A percentile compares a stretch with the other conserved stretches of the same genome.
Evolutionary conservation across 2,329 filamentous ascomycete species (phyloP).

Genomic region (Cercospora berteroae): DNA sequence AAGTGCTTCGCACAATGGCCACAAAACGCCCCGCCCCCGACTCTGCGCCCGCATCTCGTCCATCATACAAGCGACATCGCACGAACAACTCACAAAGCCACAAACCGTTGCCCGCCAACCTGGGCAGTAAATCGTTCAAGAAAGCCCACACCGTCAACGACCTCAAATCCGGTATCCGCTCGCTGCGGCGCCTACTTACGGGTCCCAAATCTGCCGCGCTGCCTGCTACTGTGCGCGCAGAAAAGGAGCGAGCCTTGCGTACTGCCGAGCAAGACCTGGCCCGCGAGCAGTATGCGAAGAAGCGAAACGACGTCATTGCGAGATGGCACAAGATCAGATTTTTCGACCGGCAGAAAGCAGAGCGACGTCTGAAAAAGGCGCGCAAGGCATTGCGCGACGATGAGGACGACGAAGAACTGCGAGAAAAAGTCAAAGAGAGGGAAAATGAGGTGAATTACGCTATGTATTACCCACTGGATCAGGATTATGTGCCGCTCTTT

Average conservation of each 20-base stretch:
- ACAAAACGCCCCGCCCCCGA: constrained; percentile 27
- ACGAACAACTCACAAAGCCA: constrained; percentile 17
- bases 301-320: constrained; percentile 66
- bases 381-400: constrained; percentile 56
- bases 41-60: background rate
- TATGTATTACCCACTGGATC: constrained; percentile 67
- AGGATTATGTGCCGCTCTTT: constrained; percentile 64
- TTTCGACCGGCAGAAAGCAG: constrained; percentile 78
- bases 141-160: constrained; percentile 51
- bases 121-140: constrained; percentile 33
- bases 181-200: constrained; percentile 65
- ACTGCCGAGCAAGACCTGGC: constrained; percentile 64
- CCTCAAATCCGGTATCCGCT: constrained; percentile 69
- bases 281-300: constrained; percentile 59
- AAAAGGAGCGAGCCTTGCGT: constrained; percentile 69
- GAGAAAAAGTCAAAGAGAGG: constrained; percentile 41
- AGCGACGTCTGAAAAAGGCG: constrained; percentile 64
- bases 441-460: constrained; percentile 76
- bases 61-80: constrained; percentile 5
- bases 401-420: constrained; percentile 33
- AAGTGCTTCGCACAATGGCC: constrained; percentile 18
- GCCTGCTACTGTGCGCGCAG: constrained; percentile 65
- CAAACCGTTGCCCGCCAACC: constrained; percentile 20
- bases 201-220: constrained; percentile 53
- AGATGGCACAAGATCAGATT: constrained; percentile 84